Evolutionary conservation across 208 protist genomes (phyloP), one percentile per base, ranked within the genome.

Genomic region (Acanthamoeba healyi): DNA sequence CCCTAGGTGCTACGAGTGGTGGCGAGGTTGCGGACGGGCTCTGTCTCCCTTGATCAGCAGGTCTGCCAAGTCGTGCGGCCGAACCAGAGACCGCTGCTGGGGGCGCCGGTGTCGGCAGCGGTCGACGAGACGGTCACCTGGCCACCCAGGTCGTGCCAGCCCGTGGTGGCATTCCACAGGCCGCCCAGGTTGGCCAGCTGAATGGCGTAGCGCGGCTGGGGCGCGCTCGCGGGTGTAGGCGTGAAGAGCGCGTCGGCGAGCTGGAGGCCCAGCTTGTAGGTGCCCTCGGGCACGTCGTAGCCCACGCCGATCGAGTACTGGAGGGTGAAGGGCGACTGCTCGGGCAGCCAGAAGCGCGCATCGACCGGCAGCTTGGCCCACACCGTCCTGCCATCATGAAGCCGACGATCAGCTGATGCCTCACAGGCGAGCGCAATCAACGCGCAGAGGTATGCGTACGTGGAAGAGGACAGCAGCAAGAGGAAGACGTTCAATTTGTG

Each of bases 321-420:
- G 24, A 74, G 65, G 9, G n/a, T 74, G 65, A 74, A 74, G 65
- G 65, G 65, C 65, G 65, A 74, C n/a, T 38, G 9, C 65, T 74
- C 65, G 9, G 65, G 36, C 9, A 42, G 65, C 65, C 65, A 74
- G 14, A 74, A 40, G 65, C 65, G 65, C 65, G 36, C 15, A 17
- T 74, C 65, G 14, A 42, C 65, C 14, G 65, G 65, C 32, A 74
- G 65, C 36, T 74, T 42, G 36, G n/a, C 65, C n/a, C 32, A 34
- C 15, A 19, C 12, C 32, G 29, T 38, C n/a, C 65, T 74, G 36
- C 9, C 12, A 74, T 17, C n/a, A 42, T 34, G 14, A 17, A 74
- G 3, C 32, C 10, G 32, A 17, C 2, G n/a, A 70, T n/a, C n/a
- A 70, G 61, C 7, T 70, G 61, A 24, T 26, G 61, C 14, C 19